Percentiles rank a stretch among this genome's conserved stretches.
Evolutionary conservation across 768 basidiomycete genomes (phyloP).

Genomic region (Mycena pura): DNA sequence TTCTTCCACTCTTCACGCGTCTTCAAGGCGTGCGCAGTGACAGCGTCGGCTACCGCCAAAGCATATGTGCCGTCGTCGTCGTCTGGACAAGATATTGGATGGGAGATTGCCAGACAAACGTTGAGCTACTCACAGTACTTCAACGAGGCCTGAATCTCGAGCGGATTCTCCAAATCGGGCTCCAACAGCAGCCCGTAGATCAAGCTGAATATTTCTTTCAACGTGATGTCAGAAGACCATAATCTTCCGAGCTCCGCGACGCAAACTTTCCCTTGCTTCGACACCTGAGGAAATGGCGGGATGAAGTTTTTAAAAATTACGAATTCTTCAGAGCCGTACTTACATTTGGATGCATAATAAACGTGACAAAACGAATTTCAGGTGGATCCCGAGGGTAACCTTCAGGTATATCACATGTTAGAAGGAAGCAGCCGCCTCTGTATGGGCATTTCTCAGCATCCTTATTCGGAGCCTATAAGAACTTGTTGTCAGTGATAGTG

Average conservation of each 20-base stretch:
- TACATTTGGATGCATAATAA: constrained; percentile 39
- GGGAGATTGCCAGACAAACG: neutral
- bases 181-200: constrained; percentile 34
- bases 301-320: no score
- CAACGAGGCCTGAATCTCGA: constrained; percentile 38
- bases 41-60: constrained; percentile 34
- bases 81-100: constrained; percentile 22
- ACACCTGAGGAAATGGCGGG: constrained; percentile 32
- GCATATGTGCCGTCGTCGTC: constrained; percentile 40
- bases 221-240: constrained; percentile 38
- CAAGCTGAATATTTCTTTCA: constrained; percentile 34
- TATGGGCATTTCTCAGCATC: constrained; percentile 35
- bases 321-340: neutral
- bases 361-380: constrained; percentile 37
- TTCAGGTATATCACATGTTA: constrained; percentile 34
- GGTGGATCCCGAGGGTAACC: constrained; percentile 38
- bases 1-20: constrained; percentile 30
- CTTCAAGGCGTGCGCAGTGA: constrained; percentile 32
- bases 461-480: constrained; percentile 30
- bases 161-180: constrained; percentile 38
- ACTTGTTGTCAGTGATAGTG: neutral
- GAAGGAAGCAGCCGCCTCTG: constrained; percentile 32
- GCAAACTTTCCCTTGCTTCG: constrained; percentile 42
- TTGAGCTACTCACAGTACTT: constrained; percentile 34
- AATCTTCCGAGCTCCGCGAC: constrained; percentile 38